Base-by-base conservation (phyloP, 2,329 filamentous ascomycete species). In the Metarhizium humberi region DNA sequence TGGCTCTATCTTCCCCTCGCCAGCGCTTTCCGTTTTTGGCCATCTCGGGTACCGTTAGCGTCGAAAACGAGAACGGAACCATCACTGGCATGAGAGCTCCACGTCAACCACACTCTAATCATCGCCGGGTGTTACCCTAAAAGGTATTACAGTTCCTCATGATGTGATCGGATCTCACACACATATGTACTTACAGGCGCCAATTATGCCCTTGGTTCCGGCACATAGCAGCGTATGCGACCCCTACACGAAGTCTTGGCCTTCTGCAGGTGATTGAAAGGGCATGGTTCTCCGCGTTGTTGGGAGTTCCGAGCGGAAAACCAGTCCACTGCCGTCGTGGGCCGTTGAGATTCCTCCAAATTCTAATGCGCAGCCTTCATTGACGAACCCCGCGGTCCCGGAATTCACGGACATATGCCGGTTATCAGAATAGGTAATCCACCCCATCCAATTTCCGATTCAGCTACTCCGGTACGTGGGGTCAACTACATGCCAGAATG, bases 51-150 rank as follows among this genome's bases (percentile, higher is more conserved):
- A 18, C 11, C 32, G 20, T 36, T 51, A 51, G 54, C 34, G 43
- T 52, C 14, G 1, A n/a, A 46, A 46, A 25, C 25, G 25, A 25
- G 25, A 25, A 25, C 4, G 25, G 25, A 25, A 25, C 25, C 25
- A 25, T 25, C 3, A 25, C 25, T 25, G 25, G 25, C 25, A 25
- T 25, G 25, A 25, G 25, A 25, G 43, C 43, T 46, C 43, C 45
- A 48, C 10, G 20, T 14, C 45, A 46, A 10, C 7, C 45, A 48
- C 16, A 16, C 34, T 45, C 43, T 45, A 16, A 51, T 29, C 13
- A 14, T 34, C 50, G 54, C 50, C 50, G 50, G 50, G 13, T 29
- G 45, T 51, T 51, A 38, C 53, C 50, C 14, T 46, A 55, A 55
- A 51, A 11, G 53, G 18, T 40, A 25, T 25, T 29, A 38, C 18